A percentile compares a stretch with the other conserved stretches of the same genome.
phyloP scores from a whole-genome alignment of 345 rosid genomes.

The Populus tremula region DNA sequence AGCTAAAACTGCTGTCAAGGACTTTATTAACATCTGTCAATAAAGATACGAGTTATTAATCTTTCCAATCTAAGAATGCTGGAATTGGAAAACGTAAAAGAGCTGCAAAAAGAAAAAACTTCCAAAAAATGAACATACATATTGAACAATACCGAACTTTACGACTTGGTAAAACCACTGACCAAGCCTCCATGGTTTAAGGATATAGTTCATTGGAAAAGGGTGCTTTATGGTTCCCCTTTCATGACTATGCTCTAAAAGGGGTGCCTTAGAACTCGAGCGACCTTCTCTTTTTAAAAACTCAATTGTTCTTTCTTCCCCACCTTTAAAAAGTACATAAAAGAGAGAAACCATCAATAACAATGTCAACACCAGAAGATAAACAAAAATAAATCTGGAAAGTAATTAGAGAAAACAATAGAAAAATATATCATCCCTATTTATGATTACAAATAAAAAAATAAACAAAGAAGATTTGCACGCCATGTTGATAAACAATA shows the following conservation, averaged over 20 bases:
- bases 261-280: conserved; percentile 51
- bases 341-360: conserved; percentile 2
- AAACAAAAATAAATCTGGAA: background rate
- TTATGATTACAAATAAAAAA: background rate
- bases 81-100: conserved; percentile 6
- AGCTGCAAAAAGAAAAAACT: conserved; percentile 10
- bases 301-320: conserved; percentile 82
- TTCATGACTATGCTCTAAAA: conserved; percentile 56
- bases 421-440: background rate
- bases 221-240: conserved; percentile 72
- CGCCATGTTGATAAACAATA: background rate
- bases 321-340: conserved; percentile 49
- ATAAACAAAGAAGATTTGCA: background rate
- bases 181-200: conserved; percentile 93
- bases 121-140: conserved; percentile 57
- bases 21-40: conserved; percentile 89
- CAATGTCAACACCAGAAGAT: conserved; percentile 3
- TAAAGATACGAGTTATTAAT: conserved; percentile 14
- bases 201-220: conserved; percentile 77
- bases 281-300: conserved; percentile 93
- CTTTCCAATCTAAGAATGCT: conserved; percentile 15
- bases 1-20: conserved; percentile 73
- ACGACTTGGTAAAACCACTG: conserved; percentile 92
- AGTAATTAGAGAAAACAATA: background rate
- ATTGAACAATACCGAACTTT: conserved; percentile 97